A percentile compares a stretch with the other conserved stretches of the same genome.
phyloP scores from a whole-genome alignment of 73 alveolate genomes.

The Paramecium bursaria region DNA sequence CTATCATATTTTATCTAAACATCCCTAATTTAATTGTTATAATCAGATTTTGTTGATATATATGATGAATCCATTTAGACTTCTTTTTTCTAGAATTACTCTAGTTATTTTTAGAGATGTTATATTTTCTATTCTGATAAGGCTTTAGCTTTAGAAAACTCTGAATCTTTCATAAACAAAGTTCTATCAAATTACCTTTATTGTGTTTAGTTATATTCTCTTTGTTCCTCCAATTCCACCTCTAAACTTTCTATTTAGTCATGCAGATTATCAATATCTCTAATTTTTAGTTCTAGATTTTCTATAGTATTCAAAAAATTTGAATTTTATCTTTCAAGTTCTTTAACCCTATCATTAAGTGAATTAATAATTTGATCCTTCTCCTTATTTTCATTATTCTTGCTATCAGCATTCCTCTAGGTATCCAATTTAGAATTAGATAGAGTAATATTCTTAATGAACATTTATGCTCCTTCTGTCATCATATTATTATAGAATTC shows the following conservation, averaged over 20 bases:
- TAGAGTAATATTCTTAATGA: not conserved
- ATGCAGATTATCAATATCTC: too few relatives aligned
- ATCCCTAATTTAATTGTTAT: slow-evolving; percentile 37
- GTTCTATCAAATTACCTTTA: slow-evolving; percentile 31
- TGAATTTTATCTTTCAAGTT: slow-evolving; percentile 21
- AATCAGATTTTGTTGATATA: slow-evolving; percentile 42
- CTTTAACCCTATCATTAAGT: slow-evolving; percentile 17
- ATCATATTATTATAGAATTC: slow-evolving; percentile 60
- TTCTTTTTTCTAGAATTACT: slow-evolving; percentile 34
- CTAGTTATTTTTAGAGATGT: slow-evolving; percentile 24
- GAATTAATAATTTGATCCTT: slow-evolving; percentile 16
- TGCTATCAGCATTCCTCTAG: not conserved
- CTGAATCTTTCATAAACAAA: slow-evolving; percentile 39
- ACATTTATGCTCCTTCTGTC: slow-evolving; percentile 51
- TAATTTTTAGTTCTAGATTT: too few relatives aligned
- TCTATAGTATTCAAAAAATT: too few relatives aligned
- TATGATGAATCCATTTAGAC: slow-evolving; percentile 49
- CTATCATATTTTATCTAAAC: slow-evolving; percentile 45
- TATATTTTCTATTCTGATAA: slow-evolving; percentile 27
- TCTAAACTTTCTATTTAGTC: slow-evolving; percentile 11
- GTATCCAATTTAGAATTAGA: too few relatives aligned
- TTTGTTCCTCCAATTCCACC: slow-evolving; percentile 9
- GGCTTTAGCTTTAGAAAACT: slow-evolving; percentile 34
- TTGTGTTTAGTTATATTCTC: not conserved
- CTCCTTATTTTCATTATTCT: slow-evolving; percentile 24